Conservation (phyloP, 331 rosid genomes). For the Spiraea crenata region DNA sequence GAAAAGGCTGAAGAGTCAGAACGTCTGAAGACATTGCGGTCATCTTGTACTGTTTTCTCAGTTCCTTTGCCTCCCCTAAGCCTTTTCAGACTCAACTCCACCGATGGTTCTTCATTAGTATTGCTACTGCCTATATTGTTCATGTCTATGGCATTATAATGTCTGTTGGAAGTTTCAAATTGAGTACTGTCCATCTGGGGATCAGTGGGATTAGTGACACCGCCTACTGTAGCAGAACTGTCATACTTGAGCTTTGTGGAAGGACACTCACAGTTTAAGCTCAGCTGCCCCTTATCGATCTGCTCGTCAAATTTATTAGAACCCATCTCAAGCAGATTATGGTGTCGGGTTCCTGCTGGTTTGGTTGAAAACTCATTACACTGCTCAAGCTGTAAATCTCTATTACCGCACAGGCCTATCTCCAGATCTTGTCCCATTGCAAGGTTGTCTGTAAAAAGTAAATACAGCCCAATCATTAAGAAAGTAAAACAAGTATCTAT, state of each 20-base stretch:
- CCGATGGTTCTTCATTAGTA: slow-evolving; percentile 47
- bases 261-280: slow-evolving; percentile 46
- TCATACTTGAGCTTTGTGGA: slow-evolving; percentile 47
- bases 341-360: slow-evolving; percentile 40
- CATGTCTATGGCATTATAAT: slow-evolving; percentile 33
- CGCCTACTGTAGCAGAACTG: slow-evolving; percentile 46
- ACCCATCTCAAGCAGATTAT: slow-evolving; percentile 36
- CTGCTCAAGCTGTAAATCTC: slow-evolving; percentile 40
- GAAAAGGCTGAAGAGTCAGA: slow-evolving; percentile 82
- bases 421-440: slow-evolving; percentile 39
- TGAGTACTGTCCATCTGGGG: slow-evolving; percentile 45
- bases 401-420: slow-evolving; percentile 27
- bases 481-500: background rate
- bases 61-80: slow-evolving; percentile 59
- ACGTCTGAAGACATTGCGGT: slow-evolving; percentile 66
- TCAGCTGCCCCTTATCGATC: slow-evolving; percentile 42
- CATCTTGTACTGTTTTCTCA: slow-evolving; percentile 54
- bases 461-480: background rate
- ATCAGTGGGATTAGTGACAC: slow-evolving; percentile 36
- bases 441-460: slow-evolving; percentile 29
- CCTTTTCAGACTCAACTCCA: slow-evolving; percentile 75
- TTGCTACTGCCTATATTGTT: slow-evolving; percentile 42
- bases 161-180: slow-evolving; percentile 45
- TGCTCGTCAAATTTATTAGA: slow-evolving; percentile 50
- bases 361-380: slow-evolving; percentile 42